phyloP scores from a whole-genome alignment of 2,329 filamentous ascomycete genomes.

The Coniella vitis region DNA sequence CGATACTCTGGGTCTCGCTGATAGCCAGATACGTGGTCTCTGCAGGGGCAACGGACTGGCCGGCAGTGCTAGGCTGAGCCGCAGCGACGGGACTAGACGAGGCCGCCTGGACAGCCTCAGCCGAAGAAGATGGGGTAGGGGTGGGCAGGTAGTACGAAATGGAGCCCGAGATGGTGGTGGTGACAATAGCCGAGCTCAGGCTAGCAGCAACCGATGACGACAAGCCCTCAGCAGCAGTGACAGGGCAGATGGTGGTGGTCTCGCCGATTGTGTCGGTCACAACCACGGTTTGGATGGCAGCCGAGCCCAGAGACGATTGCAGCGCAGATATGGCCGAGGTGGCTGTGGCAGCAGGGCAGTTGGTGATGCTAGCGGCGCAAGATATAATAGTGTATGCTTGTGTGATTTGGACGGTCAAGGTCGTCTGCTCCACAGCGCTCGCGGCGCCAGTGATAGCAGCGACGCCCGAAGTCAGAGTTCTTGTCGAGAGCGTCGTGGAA shows the following conservation, averaged over 20 bases:
- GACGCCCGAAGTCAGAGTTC: slow-evolving; percentile 1
- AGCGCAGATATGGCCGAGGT: slow-evolving; percentile 5
- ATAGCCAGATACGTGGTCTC: neutral
- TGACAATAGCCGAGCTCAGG: slow-evolving; percentile 14
- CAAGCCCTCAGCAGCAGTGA: slow-evolving; percentile 11
- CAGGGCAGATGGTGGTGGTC: slow-evolving; percentile 22
- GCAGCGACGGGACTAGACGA: slow-evolving; percentile 1
- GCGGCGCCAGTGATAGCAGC: slow-evolving; percentile 11
- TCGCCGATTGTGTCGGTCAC: slow-evolving; percentile 21
- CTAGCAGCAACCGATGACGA: slow-evolving; percentile 11
- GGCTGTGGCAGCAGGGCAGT: slow-evolving; percentile 22
- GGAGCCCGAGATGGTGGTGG: slow-evolving; percentile 10
- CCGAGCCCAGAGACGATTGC: slow-evolving; percentile 12
- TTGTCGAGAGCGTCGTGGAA: slow-evolving; percentile 15
- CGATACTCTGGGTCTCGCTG: slow-evolving; percentile 1
- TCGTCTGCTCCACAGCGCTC: slow-evolving; percentile 10
- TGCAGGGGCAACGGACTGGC: slow-evolving; percentile 2
- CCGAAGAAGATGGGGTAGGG: slow-evolving; percentile 2
- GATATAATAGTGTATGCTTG: slow-evolving; percentile 23
- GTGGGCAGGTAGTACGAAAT: slow-evolving; percentile 12
- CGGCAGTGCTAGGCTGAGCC: slow-evolving; percentile 1
- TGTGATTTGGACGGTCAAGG: slow-evolving; percentile 12
- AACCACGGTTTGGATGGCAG: slow-evolving; percentile 19
- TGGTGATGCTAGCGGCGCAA: slow-evolving; percentile 23
- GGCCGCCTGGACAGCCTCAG: neutral